These are phyloP conservation scores for Nicotiana undulata DNA, from an alignment of 257 asterid genomes.

Conservation along the genomic window DNA sequence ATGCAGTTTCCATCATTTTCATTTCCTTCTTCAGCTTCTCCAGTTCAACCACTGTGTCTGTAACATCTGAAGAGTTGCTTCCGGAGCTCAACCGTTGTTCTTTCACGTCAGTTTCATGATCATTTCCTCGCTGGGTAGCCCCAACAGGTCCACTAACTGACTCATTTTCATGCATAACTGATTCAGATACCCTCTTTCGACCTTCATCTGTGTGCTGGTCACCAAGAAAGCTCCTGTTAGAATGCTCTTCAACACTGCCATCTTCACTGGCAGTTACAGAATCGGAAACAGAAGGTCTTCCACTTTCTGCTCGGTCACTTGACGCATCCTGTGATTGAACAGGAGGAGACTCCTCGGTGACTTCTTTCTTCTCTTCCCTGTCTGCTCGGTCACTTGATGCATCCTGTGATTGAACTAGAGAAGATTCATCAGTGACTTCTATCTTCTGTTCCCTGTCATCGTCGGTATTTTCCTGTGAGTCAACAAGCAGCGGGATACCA, in stretches of 20 bases:
- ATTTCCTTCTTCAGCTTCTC: constrained; percentile 79
- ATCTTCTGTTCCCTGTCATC: constrained; percentile 30
- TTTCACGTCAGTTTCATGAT: constrained; percentile 29
- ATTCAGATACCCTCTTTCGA: constrained; percentile 27
- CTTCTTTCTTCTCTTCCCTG: constrained; percentile 33
- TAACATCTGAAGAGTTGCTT: constrained; percentile 31
- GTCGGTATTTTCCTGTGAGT: constrained; percentile 26
- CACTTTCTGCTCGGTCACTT: constrained; percentile 28
- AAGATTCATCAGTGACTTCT: constrained; percentile 22
- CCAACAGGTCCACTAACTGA: constrained; percentile 27
- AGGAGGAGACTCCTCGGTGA: constrained; percentile 23
- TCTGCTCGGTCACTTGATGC: constrained; percentile 28
- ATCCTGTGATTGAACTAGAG: constrained; percentile 32
- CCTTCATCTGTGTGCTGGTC: constrained; percentile 31
- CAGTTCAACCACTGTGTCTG: constrained; percentile 46
- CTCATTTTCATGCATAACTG: constrained; percentile 28
- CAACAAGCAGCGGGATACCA: constrained; percentile 18
- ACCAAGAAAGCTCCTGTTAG: constrained; percentile 23
- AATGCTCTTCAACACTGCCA: constrained; percentile 34
- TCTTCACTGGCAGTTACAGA: constrained; percentile 26
- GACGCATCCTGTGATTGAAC: constrained; percentile 33
- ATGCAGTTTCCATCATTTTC: constrained; percentile 91
- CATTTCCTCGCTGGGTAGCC: constrained; percentile 20
- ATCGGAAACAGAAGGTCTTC: constrained; percentile 36
- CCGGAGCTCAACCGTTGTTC: constrained; percentile 29